Conservation (phyloP, 202 grass and related monocot species). For the Cymbopogon flexuosus region DNA sequence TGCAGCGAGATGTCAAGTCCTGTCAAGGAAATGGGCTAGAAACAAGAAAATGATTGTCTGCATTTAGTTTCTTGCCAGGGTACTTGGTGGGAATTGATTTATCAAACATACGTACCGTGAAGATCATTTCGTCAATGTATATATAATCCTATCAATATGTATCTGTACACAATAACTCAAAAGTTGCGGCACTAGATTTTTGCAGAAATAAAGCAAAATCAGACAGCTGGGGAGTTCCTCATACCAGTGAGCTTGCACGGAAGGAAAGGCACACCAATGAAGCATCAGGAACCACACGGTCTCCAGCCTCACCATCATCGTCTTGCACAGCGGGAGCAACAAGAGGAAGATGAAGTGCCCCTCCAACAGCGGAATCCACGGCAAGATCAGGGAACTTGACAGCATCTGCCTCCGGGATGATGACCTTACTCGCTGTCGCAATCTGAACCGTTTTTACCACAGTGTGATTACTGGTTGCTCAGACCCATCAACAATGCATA, state of each 20-base stretch:
- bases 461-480: not conserved
- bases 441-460: constrained; percentile 42
- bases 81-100: not conserved
- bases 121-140: not conserved
- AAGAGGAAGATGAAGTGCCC: constrained; percentile 51
- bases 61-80: not conserved
- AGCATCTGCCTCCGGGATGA: constrained; percentile 43
- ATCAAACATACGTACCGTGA: not conserved
- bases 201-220: not conserved
- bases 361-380: constrained; percentile 39
- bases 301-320: not conserved
- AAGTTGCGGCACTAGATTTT: not conserved
- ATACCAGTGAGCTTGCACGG: constrained; percentile 84
- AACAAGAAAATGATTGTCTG: not conserved
- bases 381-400: constrained; percentile 68
- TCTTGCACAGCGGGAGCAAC: not conserved
- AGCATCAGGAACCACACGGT: constrained; percentile 34
- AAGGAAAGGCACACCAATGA: constrained; percentile 84
- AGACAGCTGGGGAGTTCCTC: not conserved
- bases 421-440: constrained; percentile 48
- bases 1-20: not conserved
- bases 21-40: not conserved
- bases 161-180: not conserved
- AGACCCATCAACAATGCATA: too few species aligned
- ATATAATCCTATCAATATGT: not conserved